Evolutionary conservation across 1,139 yeast species (phyloP).

Genomic region (Geotrichum fermentans): DNA sequence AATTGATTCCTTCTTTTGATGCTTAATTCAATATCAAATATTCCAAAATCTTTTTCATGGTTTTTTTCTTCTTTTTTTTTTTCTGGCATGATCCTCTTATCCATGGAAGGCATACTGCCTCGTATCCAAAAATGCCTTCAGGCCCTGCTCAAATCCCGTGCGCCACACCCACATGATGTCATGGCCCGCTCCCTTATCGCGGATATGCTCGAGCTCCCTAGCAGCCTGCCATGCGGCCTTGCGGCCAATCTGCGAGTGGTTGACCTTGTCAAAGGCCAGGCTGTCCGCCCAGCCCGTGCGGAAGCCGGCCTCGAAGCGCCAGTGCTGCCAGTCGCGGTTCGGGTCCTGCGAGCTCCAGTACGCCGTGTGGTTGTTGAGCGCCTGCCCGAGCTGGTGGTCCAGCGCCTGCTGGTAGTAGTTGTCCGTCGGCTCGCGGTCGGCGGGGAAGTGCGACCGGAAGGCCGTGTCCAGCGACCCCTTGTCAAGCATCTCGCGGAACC

Average conservation of each 20-base stretch:
- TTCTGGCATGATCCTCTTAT: background rate
- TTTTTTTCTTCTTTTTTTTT: background rate
- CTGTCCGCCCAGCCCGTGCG: conserved; percentile 71
- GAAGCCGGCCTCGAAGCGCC: conserved; percentile 75
- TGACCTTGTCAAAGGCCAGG: conserved; percentile 57
- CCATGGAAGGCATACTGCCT: conserved; percentile 12
- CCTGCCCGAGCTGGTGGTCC: conserved; percentile 41
- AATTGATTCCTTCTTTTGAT: too few relatives aligned
- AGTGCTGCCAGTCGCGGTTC: conserved; percentile 67
- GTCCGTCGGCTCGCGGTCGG: conserved; percentile 14
- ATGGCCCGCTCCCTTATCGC: conserved; percentile 47
- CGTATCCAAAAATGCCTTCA: conserved; percentile 32
- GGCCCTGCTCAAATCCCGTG: conserved; percentile 70
- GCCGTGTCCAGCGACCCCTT: conserved; percentile 46
- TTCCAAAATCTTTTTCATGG: background rate
- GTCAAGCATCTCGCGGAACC: conserved; percentile 70
- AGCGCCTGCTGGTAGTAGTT: conserved; percentile 35
- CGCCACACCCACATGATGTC: conserved; percentile 69
- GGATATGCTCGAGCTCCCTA: conserved; percentile 54
- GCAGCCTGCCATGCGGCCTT: conserved; percentile 58
- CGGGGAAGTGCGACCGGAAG: conserved; percentile 9
- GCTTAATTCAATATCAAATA: too few relatives aligned
- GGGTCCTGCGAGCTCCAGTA: conserved; percentile 67
- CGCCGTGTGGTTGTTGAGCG: conserved; percentile 47
- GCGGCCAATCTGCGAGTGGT: conserved; percentile 72